Percentiles rank a stretch among this genome's conserved stretches.
These are phyloP conservation scores for Coccomyxa sp. DNA, from an alignment of 139 green algal genomes.

Conservation along the genomic window DNA sequence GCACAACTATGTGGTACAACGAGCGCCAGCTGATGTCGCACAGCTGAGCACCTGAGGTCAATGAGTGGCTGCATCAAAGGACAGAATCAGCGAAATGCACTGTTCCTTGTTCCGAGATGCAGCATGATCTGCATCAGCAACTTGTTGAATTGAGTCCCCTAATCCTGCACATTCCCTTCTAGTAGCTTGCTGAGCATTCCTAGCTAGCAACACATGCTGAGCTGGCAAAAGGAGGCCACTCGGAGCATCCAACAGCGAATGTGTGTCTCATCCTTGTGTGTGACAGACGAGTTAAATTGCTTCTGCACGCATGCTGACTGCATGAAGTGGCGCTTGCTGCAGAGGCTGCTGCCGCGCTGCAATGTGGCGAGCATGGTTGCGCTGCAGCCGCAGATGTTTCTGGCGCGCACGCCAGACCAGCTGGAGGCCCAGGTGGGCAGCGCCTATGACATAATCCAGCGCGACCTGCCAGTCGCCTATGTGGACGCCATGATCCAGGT, in stretches of 20 bases:
- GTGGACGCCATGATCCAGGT: background rate
- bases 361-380: background rate
- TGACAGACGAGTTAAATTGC: background rate
- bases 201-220: background rate
- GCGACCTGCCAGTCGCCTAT: background rate
- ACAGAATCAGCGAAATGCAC: background rate
- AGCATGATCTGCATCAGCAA: background rate
- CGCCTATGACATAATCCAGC: background rate
- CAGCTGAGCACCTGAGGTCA: no score
- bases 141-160: no score
- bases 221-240: background rate
- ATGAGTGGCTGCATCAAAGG: background rate
- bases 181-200: background rate
- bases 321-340: background rate
- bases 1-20: no score
- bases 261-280: background rate
- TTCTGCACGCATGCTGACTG: background rate
- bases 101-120: background rate
- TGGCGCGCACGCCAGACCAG: background rate
- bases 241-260: background rate
- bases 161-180: background rate
- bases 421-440: background rate
- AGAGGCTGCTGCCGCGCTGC: background rate
- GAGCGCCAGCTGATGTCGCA: no score
- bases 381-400: background rate